Percentiles rank a stretch among this genome's conserved stretches.
These are phyloP conservation scores for Drechslerella stenobrocha DNA, from an alignment of 2,329 filamentous ascomycete genomes.

Conservation along the genomic window DNA sequence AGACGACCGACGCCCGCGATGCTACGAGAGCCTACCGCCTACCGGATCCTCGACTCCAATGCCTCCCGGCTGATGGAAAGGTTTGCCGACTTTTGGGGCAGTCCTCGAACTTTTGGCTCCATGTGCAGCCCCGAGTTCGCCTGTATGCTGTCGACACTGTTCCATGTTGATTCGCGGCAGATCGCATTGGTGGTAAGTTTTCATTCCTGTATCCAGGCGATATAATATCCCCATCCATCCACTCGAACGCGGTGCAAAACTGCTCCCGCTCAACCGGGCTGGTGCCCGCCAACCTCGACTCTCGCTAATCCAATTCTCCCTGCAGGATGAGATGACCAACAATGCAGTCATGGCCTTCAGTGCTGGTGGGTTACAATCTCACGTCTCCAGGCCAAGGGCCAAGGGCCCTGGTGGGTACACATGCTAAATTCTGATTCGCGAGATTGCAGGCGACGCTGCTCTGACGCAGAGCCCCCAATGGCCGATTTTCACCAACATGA, in stretches of 20 bases:
- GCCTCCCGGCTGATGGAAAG: conserved; percentile 39
- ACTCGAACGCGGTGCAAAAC: too few relatives aligned
- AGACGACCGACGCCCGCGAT: conserved; percentile 30
- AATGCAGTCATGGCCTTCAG: conserved; percentile 47
- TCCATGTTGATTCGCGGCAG: conserved; percentile 44
- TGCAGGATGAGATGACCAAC: conserved; percentile 47
- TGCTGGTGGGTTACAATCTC: conserved; percentile 26
- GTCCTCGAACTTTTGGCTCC: conserved; percentile 33
- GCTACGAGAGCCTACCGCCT: conserved; percentile 39
- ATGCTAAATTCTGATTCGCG: conserved; percentile 6
- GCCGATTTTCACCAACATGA: conserved; percentile 43
- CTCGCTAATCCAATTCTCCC: too few relatives aligned
- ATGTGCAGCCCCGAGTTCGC: conserved; percentile 43
- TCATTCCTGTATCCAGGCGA: neutral
- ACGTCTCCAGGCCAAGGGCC: neutral
- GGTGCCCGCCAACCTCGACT: too few relatives aligned
- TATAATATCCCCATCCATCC: too few relatives aligned
- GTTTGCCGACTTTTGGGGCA: conserved; percentile 46
- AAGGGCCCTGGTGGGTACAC: conserved; percentile 2
- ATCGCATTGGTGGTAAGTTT: conserved; percentile 46
- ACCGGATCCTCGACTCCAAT: conserved; percentile 42
- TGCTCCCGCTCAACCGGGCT: too few relatives aligned
- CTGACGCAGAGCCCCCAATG: conserved; percentile 44
- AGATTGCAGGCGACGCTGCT: conserved; percentile 31
- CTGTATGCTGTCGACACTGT: conserved; percentile 34